A percentile compares a stretch with the other conserved stretches of the same genome.
These are phyloP conservation scores for Schizophyllum amplum DNA, from an alignment of 1,284 basidiomycete species.

Conservation along the genomic window DNA sequence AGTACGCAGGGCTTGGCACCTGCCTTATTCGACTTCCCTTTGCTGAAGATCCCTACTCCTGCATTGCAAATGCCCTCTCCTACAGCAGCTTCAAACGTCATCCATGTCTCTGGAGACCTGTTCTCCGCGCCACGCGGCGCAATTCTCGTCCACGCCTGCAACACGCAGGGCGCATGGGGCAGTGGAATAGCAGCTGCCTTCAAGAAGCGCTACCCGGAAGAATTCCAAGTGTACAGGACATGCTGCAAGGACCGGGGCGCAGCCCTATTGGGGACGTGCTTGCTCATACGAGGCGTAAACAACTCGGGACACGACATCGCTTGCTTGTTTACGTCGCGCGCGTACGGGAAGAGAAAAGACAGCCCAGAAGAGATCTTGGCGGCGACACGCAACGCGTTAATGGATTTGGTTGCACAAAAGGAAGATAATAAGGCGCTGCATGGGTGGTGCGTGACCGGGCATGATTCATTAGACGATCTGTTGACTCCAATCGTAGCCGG, in stretches of 20 bases:
- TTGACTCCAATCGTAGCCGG: too few relatives aligned
- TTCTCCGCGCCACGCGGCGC: constrained; percentile 24
- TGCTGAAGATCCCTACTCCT: neutral
- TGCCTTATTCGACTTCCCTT: neutral
- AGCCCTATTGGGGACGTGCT: constrained; percentile 26
- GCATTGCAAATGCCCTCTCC: too few relatives aligned
- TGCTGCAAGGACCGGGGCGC: constrained; percentile 22
- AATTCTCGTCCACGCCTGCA: constrained; percentile 33
- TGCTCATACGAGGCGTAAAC: constrained; percentile 23
- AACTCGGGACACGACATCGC: constrained; percentile 22
- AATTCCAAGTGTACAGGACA: constrained; percentile 24
- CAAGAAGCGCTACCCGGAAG: constrained; percentile 23
- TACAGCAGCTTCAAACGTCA: neutral
- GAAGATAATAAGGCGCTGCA: constrained; percentile 22
- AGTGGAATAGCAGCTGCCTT: constrained; percentile 29
- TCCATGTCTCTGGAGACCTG: constrained; percentile 23
- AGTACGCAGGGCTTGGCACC: too few relatives aligned
- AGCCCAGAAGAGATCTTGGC: constrained; percentile 25
- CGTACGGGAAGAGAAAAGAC: constrained; percentile 29
- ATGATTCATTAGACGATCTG: too few relatives aligned
- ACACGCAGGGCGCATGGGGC: constrained; percentile 31
- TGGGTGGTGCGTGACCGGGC: constrained; percentile 33
- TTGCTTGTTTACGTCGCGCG: constrained; percentile 31
- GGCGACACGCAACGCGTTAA: constrained; percentile 24
- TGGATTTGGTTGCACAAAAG: constrained; percentile 27